Base-by-base conservation (phyloP, 768 basidiomycete genomes). In the Sporobolomyces phaffii region DNA sequence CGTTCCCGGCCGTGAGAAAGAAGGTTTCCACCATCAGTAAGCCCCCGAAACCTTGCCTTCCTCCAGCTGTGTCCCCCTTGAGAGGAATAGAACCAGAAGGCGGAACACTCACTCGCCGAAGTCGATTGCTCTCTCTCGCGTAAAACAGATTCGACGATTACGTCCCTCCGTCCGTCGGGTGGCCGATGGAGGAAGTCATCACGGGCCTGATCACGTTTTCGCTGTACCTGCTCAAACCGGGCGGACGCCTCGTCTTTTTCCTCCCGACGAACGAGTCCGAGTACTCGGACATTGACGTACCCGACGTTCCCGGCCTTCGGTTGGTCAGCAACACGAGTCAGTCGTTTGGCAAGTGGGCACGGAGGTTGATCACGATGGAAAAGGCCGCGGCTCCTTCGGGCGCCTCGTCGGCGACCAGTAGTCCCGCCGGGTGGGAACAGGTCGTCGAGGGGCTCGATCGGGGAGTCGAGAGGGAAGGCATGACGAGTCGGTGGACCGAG, bases 331-430 rank as follows among this genome's bases (percentile, higher is more conserved):
- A 94, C 76, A 92, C 90, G 40, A 78, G 91, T 68, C 92, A 99
- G 77, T 86, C 88, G 73, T 99, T 97, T 75, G 92, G 92, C 18
- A 88, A 86, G 29, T 99, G 94, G 94, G 92, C 91, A 1, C 81
- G 94, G 72, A 79, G 94, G 76, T 81, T 99, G 22, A 89, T 98
- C 60, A 98, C 94, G 11, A 87, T 98, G 76, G 85, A 84, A 60
- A 98, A 94, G 78, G 76, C 3, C 81, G 83, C 10, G 62, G 78
- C n/a, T n/a, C n/a, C n/a, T n/a, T n/a, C n/a, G n/a, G n/a, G n/a
- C n/a, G n/a, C n/a, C n/a, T n/a, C n/a, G n/a, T n/a, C n/a, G n/a
- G n/a, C n/a, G n/a, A n/a, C n/a, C n/a, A n/a, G n/a, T n/a, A 14
- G 56, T 41, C 29, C n/a, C 51, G 52, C 36, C n/a, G 56, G n/a